Evolutionary conservation across 768 basidiomycete genomes (phyloP).

Genomic region (Hericium alpestre): DNA sequence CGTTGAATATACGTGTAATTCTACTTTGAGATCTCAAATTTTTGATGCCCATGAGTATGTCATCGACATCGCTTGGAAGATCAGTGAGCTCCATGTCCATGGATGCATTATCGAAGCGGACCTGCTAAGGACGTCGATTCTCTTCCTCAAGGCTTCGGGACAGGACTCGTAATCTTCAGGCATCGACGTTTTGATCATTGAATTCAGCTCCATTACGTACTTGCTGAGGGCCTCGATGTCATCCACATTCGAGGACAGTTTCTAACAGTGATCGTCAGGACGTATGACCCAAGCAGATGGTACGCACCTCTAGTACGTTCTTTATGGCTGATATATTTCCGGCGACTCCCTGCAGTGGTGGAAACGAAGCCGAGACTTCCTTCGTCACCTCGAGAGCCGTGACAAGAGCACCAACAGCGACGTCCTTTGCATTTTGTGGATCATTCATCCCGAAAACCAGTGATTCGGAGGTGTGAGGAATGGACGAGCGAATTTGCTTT

Average conservation of each 20-base stretch:
- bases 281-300: neutral
- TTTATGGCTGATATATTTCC: neutral
- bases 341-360: neutral
- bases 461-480: too few relatives aligned
- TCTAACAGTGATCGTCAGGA: neutral
- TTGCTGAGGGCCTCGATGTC: neutral
- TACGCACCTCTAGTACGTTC: neutral
- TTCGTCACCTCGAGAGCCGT: neutral
- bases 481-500: too few relatives aligned
- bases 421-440: too few relatives aligned
- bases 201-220: neutral
- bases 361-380: neutral
- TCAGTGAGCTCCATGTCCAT: neutral
- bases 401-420: neutral
- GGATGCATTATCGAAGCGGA: neutral
- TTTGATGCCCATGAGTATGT: neutral
- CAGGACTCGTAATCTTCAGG: neutral
- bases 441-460: too few relatives aligned
- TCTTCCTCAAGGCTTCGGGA: neutral
- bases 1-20: neutral
- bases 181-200: neutral
- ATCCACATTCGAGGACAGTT: neutral
- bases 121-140: neutral
- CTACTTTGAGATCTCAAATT: neutral
- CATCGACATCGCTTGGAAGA: neutral